These are phyloP conservation scores for Geranium rotundifolium DNA, from an alignment of 345 rosid species.

Conservation along the genomic window DNA sequence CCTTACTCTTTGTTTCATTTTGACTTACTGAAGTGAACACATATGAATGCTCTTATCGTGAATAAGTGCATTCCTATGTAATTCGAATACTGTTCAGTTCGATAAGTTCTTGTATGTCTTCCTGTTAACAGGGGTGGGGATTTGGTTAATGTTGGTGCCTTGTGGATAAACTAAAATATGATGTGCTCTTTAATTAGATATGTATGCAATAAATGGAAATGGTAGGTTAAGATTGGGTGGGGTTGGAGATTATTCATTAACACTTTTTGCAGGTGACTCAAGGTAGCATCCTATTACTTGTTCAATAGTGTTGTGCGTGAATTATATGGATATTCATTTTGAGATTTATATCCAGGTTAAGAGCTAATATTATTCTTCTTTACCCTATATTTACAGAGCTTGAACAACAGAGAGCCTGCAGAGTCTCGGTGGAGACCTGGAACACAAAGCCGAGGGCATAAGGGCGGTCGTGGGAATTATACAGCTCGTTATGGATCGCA, in stretches of 20 bases:
- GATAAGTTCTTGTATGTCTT: too few relatives aligned
- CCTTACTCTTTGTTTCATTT: neutral
- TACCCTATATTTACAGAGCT: slow-evolving; percentile 30
- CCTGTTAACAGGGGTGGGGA: too few relatives aligned
- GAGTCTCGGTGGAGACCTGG: slow-evolving; percentile 69
- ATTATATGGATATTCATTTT: neutral
- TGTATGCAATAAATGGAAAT: too few relatives aligned
- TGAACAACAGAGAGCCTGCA: slow-evolving; percentile 48
- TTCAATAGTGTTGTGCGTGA: neutral
- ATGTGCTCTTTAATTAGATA: too few relatives aligned
- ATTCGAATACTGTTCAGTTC: too few relatives aligned
- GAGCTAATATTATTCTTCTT: neutral
- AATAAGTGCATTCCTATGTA: too few relatives aligned
- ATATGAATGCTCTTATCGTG: neutral
- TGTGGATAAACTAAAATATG: too few relatives aligned
- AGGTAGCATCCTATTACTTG: too few relatives aligned
- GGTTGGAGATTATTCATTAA: too few relatives aligned
- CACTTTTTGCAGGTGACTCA: too few relatives aligned
- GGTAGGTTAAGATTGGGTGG: too few relatives aligned
- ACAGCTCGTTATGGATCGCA: slow-evolving; percentile 37
- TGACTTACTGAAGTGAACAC: neutral
- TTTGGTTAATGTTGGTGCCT: too few relatives aligned
- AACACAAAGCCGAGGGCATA: slow-evolving; percentile 46
- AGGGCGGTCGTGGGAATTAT: slow-evolving; percentile 46
- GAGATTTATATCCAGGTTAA: neutral